These are phyloP conservation scores for Sugiyamaella novakii DNA, from an alignment of 1,139 yeast species.

Conservation along the genomic window DNA sequence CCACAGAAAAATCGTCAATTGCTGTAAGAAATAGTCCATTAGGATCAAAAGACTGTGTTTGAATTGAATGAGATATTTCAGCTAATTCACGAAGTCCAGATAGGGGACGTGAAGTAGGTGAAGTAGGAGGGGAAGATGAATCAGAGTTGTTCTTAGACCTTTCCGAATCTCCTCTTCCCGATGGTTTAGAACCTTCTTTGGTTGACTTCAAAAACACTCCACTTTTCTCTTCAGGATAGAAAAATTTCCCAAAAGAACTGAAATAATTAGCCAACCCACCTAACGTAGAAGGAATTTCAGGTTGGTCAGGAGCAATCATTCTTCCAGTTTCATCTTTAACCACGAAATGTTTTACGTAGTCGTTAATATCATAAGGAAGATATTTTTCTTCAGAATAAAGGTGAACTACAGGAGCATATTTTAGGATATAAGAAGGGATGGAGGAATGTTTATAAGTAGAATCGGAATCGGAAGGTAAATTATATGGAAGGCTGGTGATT, in stretches of 20 bases:
- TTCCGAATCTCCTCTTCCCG: no score
- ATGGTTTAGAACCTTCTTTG: no score
- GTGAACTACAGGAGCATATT: constrained; percentile 78
- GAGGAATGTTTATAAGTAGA: constrained; percentile 5
- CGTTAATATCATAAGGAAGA: constrained; percentile 76
- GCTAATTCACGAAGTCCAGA: constrained; percentile 21
- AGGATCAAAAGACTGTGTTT: constrained; percentile 28
- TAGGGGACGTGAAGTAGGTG: constrained; percentile 9
- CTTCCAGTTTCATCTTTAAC: constrained; percentile 31
- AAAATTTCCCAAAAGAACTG: not conserved
- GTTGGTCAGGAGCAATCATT: constrained; percentile 9
- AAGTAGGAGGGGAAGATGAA: not conserved
- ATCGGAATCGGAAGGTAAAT: no score
- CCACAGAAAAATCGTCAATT: constrained; percentile 65
- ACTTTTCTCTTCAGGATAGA: not conserved
- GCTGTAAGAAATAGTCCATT: constrained; percentile 59
- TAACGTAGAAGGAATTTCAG: constrained; percentile 1
- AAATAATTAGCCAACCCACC: not conserved
- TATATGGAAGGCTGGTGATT: no score
- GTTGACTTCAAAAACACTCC: not conserved
- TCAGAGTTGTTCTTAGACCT: no score
- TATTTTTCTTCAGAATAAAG: constrained; percentile 87
- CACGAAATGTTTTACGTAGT: constrained; percentile 65
- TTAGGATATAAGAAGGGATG: constrained; percentile 72
- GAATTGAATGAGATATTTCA: constrained; percentile 10